Conservation (phyloP, 169 alveolate genomes). For the Eimeria zaria region DNA sequence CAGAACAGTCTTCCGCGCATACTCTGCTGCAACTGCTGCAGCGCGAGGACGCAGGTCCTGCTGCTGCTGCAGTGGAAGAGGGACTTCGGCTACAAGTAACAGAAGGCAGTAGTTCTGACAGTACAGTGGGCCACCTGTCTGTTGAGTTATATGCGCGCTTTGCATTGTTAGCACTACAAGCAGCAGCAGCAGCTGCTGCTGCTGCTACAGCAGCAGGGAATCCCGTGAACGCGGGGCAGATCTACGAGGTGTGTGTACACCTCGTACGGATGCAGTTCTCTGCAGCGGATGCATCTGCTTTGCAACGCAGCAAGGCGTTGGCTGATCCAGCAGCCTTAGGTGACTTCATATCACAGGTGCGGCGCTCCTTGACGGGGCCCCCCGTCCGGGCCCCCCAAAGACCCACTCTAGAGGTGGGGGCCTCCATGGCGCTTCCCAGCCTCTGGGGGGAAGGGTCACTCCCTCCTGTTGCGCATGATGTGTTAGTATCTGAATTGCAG, state of each 20-base stretch:
- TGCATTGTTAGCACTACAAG: slow-evolving; percentile 8
- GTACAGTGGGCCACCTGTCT: neutral
- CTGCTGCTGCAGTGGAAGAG: slow-evolving; percentile 21
- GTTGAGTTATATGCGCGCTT: slow-evolving; percentile 1
- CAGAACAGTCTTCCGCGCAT: neutral
- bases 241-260: slow-evolving; percentile 9
- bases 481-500: slow-evolving; percentile 7
- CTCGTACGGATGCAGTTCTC: slow-evolving; percentile 44
- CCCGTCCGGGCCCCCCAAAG: neutral
- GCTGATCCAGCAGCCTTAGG: slow-evolving; percentile 37
- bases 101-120: neutral
- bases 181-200: slow-evolving; percentile 10
- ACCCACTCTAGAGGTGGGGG: neutral
- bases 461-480: neutral
- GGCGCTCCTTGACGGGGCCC: neutral
- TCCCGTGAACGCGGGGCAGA: neutral
- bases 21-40: slow-evolving; percentile 15
- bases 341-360: neutral
- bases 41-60: slow-evolving; percentile 14
- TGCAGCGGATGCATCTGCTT: slow-evolving; percentile 31
- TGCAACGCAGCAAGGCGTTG: slow-evolving; percentile 2
- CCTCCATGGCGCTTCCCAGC: neutral
- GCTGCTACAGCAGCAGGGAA: neutral
- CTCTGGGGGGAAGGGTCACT: slow-evolving; percentile 2
- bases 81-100: neutral